Conservation (phyloP, 371 early-diverging fungal species). For the Apophysomyces trapeziformis region DNA sequence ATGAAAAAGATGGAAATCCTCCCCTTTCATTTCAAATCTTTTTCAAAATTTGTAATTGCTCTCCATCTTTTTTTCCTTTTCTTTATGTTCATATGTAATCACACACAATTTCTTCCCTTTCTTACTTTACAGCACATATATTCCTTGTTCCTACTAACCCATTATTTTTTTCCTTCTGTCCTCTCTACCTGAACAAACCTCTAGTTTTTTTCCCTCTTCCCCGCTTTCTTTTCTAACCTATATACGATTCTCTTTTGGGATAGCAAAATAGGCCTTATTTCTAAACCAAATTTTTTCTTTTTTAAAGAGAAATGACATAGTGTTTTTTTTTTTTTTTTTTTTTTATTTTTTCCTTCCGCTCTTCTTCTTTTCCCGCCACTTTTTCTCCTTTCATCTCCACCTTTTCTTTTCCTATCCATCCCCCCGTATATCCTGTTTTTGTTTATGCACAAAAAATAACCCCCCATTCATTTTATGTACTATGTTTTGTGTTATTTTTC, state of each 20-base stretch:
- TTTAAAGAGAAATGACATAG: not conserved
- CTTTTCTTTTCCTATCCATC: not conserved
- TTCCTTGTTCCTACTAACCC: no score
- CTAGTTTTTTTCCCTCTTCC: not conserved
- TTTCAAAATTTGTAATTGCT: no score
- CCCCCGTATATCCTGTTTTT: not conserved
- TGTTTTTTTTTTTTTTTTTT: no score
- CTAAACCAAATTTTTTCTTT: not conserved
- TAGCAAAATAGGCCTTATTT: not conserved
- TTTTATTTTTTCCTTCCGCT: not conserved
- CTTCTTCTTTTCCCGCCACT: not conserved
- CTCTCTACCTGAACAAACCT: not conserved
- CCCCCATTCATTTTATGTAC: not conserved
- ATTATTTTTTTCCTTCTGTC: not conserved
- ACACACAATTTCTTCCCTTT: not conserved
- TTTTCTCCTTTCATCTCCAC: not conserved
- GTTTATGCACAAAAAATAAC: not conserved
- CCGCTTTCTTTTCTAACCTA: not conserved
- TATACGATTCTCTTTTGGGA: slow-evolving; percentile 10
- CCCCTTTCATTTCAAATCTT: not conserved
- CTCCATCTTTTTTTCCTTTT: no score
- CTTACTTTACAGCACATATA: no score
- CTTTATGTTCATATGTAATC: slow-evolving; percentile 2
- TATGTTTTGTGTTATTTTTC: no score
- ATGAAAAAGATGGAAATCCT: not conserved